Evolutionary conservation across 129 eudicot genomes (phyloP).

Genomic region (Scalesia atractyloides): DNA sequence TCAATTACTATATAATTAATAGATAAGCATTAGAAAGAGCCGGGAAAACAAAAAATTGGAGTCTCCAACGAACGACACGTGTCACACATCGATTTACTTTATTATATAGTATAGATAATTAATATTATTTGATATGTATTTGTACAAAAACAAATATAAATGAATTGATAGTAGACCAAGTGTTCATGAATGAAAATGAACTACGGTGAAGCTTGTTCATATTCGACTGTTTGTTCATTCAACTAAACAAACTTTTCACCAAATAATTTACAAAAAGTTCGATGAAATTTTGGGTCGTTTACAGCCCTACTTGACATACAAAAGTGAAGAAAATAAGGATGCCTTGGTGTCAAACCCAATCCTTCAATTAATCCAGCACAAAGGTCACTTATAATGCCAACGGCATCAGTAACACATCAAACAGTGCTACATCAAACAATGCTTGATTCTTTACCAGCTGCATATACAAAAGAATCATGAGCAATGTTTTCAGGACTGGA

Average conservation of each 20-base stretch:
- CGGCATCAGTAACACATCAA: no score
- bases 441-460: constrained; percentile 98
- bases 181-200: no score
- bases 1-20: no score
- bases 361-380: constrained; percentile 97
- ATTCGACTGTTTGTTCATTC: neutral
- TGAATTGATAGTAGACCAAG: no score
- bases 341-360: constrained; percentile 91
- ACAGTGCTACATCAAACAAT: no score
- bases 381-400: constrained; percentile 87
- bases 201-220: neutral
- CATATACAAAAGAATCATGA: constrained; percentile 8
- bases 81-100: no score
- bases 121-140: neutral
- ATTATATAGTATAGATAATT: no score
- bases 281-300: neutral
- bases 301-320: neutral
- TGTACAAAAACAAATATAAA: neutral
- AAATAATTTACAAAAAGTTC: neutral
- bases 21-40: no score
- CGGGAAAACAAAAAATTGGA: no score
- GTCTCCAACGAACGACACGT: no score
- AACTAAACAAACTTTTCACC: no score
- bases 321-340: constrained; percentile 19
- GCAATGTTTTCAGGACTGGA: neutral